A percentile compares a stretch with the other conserved stretches of the same genome.
Evolutionary conservation across 2,329 filamentous ascomycete genomes (phyloP).

Genomic region (Mycosphaerella sp.): DNA sequence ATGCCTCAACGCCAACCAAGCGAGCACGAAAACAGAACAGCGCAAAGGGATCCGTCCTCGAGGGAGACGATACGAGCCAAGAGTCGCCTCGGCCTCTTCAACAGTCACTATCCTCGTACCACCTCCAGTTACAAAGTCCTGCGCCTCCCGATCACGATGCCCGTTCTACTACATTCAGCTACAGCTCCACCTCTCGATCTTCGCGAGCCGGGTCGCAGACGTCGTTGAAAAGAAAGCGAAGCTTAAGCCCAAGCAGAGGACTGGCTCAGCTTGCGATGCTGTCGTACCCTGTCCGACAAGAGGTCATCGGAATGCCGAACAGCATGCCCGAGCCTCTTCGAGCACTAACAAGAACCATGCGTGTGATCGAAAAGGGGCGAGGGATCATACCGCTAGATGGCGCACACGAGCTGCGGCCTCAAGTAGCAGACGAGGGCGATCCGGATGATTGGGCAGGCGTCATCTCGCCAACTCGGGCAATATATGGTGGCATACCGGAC

Average conservation of each 20-base stretch:
- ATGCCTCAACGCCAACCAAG: background rate
- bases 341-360: no score
- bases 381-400: no score
- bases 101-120: background rate
- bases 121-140: background rate
- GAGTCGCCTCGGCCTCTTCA: background rate
- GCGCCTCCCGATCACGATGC: background rate
- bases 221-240: background rate
- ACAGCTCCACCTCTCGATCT: background rate
- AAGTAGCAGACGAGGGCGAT: no score
- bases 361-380: no score
- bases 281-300: no score
- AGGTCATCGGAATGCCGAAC: no score
- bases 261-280: no score
- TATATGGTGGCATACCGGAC: background rate
- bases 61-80: background rate
- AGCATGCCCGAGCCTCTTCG: no score
- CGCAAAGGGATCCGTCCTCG: background rate
- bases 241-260: background rate
- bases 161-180: background rate
- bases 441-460: no score
- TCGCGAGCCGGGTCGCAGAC: background rate
- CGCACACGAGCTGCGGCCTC: no score
- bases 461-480: background rate
- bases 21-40: background rate